phyloP scores from a whole-genome alignment of 2,329 filamentous ascomycete genomes.

The Cercospora sp. region DNA sequence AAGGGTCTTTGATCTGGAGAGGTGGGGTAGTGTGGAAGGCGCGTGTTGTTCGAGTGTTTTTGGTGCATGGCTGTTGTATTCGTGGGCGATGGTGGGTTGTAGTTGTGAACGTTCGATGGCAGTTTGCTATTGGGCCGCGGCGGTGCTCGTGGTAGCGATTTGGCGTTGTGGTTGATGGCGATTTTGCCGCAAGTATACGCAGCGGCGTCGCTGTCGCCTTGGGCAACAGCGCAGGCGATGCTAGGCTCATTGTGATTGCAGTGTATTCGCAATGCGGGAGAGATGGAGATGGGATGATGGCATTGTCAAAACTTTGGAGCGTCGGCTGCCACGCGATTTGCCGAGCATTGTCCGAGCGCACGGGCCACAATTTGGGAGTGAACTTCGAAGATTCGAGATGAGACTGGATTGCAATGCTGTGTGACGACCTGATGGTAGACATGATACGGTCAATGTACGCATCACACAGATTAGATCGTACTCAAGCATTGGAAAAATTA shows the following conservation, averaged over 20 bases:
- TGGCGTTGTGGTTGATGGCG: conserved; percentile 29
- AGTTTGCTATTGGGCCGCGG: conserved; percentile 18
- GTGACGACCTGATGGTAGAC: background rate
- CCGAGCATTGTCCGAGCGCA: background rate
- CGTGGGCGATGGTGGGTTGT: conserved; percentile 24
- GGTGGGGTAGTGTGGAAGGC: conserved; percentile 62
- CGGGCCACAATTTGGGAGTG: background rate
- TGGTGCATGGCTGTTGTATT: conserved; percentile 13
- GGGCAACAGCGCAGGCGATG: conserved; percentile 39
- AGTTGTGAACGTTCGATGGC: conserved; percentile 20
- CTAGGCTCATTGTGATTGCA: conserved; percentile 39
- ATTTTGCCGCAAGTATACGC: conserved; percentile 36
- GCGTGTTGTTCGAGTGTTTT: conserved; percentile 31
- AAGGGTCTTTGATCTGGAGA: conserved; percentile 70
- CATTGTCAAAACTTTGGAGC: conserved; percentile 7
- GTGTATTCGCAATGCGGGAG: background rate
- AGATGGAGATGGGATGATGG: background rate
- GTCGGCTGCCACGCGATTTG: background rate
- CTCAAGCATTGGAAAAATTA: background rate
- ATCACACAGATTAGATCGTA: background rate
- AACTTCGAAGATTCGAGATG: conserved; percentile 4
- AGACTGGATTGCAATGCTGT: background rate
- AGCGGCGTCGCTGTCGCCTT: conserved; percentile 40
- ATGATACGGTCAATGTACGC: background rate
- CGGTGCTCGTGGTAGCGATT: conserved; percentile 21